phyloP scores from a whole-genome alignment of 331 rosid genomes.

The Malus hybrid region DNA sequence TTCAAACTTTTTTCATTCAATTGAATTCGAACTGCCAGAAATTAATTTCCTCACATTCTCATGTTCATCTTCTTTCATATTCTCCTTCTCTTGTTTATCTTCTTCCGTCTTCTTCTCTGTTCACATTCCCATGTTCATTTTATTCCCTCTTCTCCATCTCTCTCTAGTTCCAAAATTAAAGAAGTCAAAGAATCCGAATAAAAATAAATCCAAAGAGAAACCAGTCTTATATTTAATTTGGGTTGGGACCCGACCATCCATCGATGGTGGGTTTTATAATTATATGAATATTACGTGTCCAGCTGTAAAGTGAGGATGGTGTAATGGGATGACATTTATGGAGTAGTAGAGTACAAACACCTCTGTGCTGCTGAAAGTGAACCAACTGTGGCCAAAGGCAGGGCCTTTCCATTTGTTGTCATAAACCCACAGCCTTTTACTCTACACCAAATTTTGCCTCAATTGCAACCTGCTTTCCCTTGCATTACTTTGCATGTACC shows the following conservation, averaged over 20 bases:
- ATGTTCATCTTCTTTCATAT: no score
- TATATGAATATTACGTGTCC: neutral
- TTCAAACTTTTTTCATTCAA: no score
- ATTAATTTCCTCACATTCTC: no score
- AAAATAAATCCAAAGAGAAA: neutral
- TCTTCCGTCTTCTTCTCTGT: no score
- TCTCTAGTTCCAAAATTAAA: no score
- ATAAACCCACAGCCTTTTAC: neutral
- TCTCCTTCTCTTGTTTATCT: no score
- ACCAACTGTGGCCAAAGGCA: neutral
- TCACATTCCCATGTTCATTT: no score
- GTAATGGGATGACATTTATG: neutral
- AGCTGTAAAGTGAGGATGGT: constrained; percentile 1
- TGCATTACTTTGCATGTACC: neutral
- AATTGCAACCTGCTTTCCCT: neutral
- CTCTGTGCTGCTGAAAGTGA: constrained; percentile 4
- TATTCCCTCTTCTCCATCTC: no score
- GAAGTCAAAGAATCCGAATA: no score
- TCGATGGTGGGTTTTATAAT: neutral
- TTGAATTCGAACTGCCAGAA: no score
- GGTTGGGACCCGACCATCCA: no score
- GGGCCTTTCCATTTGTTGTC: neutral
- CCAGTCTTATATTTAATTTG: neutral
- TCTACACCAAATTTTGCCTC: neutral
- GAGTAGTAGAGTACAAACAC: neutral